Base-by-base conservation (phyloP, 495 filamentous ascomycete genomes). In the Penicillium silybi region DNA sequence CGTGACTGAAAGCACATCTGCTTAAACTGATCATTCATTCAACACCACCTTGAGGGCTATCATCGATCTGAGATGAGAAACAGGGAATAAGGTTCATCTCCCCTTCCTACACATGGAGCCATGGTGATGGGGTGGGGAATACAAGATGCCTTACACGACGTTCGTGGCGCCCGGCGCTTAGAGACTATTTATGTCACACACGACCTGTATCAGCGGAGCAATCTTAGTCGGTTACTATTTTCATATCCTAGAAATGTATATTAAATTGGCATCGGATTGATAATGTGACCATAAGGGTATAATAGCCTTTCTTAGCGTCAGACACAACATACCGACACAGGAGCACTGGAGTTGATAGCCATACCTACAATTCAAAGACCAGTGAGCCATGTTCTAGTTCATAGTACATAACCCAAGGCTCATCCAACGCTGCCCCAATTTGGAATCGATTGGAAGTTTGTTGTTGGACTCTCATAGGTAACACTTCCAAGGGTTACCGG, bases 161-260 rank as follows among this genome's bases (percentile, higher is more conserved):
- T 17, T 17, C 4, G 59, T 62, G 54, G 58, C 57, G 54, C 18
- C 38, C 3, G 56, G 62, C 62, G 62, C 58, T 62, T 62, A 62
- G 25, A 23, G 38, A 43, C 50, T 54, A 57, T 59, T 59, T 57
- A 56, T 53, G 58, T 64, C 46, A 46, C 52, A 55, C 62, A 41
- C 15, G 18, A 19, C 32, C 11, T 51, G 58, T 56, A 39, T 58
- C 61, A 61, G 39, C 27, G 20, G 39, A 34, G 38, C 2, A 35
- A 34, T 25, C 25, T 35, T 41, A 13, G 17, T 20, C 32, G 29
- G 15, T 20, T 44, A 23, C 5, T 19, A 32, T 9, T 18, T 46
- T 47, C 6, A 18, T 18, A 15, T 27, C 16, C 4, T 26, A 45
- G 50, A 25, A 19, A 13, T 41, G n/a, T 26, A 19, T 22, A 6